phyloP scores from a whole-genome alignment of 2,329 filamentous ascomycete species.

The Thelonectria discophora region DNA sequence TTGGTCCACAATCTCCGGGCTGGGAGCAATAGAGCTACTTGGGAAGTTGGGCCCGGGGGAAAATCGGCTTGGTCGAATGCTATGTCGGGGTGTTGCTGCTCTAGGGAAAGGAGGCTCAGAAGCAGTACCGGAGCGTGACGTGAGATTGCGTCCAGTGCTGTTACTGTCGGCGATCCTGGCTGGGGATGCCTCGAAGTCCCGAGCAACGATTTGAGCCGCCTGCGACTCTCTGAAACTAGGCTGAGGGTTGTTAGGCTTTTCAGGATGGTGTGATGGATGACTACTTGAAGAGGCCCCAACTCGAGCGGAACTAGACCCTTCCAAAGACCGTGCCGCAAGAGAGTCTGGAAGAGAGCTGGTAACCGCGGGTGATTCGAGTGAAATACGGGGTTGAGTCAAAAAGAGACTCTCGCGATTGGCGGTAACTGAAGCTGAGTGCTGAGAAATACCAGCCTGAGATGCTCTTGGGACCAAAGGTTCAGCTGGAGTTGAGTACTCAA shows the following conservation, averaged over 20 bases:
- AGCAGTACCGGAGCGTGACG: constrained; percentile 4
- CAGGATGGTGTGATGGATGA: background rate
- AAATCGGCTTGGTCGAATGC: background rate
- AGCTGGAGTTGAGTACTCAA: background rate
- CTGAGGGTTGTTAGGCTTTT: background rate
- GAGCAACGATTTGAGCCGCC: constrained; percentile 42
- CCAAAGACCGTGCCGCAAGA: background rate
- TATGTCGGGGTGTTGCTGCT: background rate
- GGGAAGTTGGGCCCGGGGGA: background rate
- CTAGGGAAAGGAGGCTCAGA: background rate
- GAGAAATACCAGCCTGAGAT: background rate
- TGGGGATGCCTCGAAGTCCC: constrained; percentile 26
- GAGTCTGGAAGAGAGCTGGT: constrained; percentile 12
- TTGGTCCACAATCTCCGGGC: constrained; percentile 3
- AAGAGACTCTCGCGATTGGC: constrained; percentile 20
- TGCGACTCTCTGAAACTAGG: constrained; percentile 33
- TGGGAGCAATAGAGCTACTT: background rate
- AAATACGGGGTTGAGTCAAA: constrained; percentile 33
- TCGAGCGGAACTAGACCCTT: background rate
- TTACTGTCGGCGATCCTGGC: constrained; percentile 29
- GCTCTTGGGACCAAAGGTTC: background rate
- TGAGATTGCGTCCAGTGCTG: constrained; percentile 11
- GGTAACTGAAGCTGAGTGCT: background rate
- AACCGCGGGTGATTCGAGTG: constrained; percentile 7
- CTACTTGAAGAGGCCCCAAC: background rate